These are phyloP conservation scores for Monosporascus sp. DNA, from an alignment of 2,329 filamentous ascomycete genomes.

Conservation along the genomic window DNA sequence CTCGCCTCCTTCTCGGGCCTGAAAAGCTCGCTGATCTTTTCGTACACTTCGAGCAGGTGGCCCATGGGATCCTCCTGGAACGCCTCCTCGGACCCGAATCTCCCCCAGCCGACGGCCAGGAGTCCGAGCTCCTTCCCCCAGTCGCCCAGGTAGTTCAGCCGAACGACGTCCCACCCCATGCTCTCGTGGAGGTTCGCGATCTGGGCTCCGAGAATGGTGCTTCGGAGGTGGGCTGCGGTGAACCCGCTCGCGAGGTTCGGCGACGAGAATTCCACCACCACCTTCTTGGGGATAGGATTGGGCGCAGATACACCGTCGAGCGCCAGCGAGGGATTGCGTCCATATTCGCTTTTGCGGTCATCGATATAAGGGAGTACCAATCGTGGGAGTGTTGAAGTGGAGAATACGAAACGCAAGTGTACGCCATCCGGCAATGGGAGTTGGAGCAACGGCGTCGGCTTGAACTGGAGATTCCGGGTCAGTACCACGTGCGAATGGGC, in stretches of 20 bases:
- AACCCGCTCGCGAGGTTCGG: constrained; percentile 73
- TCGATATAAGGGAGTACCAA: constrained; percentile 55
- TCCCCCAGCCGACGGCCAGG: constrained; percentile 59
- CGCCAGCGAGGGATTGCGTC: constrained; percentile 47
- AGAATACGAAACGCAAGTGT: constrained; percentile 63
- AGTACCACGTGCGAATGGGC: not conserved
- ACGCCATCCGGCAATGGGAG: constrained; percentile 50
- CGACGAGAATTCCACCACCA: constrained; percentile 68
- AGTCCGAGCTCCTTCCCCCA: constrained; percentile 67
- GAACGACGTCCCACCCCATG: constrained; percentile 62
- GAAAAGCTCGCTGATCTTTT: constrained; percentile 54
- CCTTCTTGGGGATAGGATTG: constrained; percentile 28
- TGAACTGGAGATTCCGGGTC: constrained; percentile 35
- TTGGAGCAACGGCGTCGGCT: constrained; percentile 51
- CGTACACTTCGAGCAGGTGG: constrained; percentile 64
- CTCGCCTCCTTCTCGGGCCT: constrained; percentile 50
- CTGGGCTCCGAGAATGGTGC: constrained; percentile 66
- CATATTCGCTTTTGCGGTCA: constrained; percentile 50
- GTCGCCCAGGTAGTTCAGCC: constrained; percentile 69
- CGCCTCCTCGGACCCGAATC: constrained; percentile 60
- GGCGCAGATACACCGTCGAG: not conserved
- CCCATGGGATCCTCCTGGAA: constrained; percentile 60
- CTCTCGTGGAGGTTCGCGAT: constrained; percentile 59
- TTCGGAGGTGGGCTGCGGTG: constrained; percentile 62
- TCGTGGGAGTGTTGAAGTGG: constrained; percentile 47